Conservation (phyloP, 805 yeast species). For the Torulaspora franciscae region DNA sequence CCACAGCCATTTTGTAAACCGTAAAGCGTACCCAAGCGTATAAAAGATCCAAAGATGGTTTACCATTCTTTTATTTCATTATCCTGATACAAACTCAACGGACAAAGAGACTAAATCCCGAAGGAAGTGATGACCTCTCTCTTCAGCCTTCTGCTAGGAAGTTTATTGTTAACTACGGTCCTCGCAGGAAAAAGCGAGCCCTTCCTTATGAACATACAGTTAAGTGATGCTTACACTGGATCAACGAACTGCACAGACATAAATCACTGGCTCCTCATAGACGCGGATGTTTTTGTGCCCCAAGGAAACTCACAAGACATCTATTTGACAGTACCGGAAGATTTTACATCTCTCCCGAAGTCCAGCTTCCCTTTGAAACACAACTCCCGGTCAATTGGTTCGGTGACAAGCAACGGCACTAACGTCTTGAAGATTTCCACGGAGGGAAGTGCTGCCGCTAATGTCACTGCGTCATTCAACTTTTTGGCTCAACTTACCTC, state of each 20-base stretch:
- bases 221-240: constrained; percentile 25
- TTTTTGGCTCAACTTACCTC: constrained; percentile 24
- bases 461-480: constrained; percentile 24
- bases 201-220: constrained; percentile 21
- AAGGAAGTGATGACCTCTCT: not conserved
- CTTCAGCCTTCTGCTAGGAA: constrained; percentile 4
- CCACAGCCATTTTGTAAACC: constrained; percentile 2
- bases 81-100: not conserved
- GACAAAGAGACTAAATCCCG: not conserved
- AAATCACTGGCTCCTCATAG: constrained; percentile 28
- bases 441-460: constrained; percentile 5
- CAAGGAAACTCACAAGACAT: constrained; percentile 20
- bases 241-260: constrained; percentile 24
- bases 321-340: constrained; percentile 24
- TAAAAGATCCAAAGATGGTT: constrained; percentile 1
- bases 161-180: constrained; percentile 3
- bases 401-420: constrained; percentile 19
- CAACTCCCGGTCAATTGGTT: constrained; percentile 19
- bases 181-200: constrained; percentile 6
- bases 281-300: constrained; percentile 25
- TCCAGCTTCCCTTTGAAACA: constrained; percentile 19
- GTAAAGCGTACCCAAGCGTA: not conserved
- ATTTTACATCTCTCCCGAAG: constrained; percentile 22
- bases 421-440: constrained; percentile 25
- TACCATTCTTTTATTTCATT: not conserved